Evolutionary conservation across 768 basidiomycete genomes (phyloP), one percentile per base, ranked within the genome.

Genomic region (Pleurotus cornucopiae): DNA sequence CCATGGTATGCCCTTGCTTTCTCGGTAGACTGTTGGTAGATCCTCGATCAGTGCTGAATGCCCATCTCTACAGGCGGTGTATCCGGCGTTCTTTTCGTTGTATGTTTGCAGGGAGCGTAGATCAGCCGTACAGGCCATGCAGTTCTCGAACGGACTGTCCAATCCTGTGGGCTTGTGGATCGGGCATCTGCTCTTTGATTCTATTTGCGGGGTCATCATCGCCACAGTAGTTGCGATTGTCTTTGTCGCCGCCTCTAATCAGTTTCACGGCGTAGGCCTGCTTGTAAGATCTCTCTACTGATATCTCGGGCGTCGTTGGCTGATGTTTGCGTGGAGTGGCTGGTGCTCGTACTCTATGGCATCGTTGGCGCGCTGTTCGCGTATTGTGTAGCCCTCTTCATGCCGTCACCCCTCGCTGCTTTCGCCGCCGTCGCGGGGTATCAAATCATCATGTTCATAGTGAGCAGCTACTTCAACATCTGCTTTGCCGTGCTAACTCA

Each of bases 81-180:
- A 80, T 63, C 88, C 90, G n/a, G 89, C 89, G 2, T 92, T 92
- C 71, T 90, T 83, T 61, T 79, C 87, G 7, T 67, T 92, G 12
- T 92, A 92, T 66, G 88, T 89, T 3, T 83, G 88, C 0, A 77
- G 76, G 58, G 90, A 92, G 64, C 80, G 87, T 7, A 77, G 82
- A 2, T 81, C 84, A 0, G 82, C 83, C 2, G 86, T 91, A 0
- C 88, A 91, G 65, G 86, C 89, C 2, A 92, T 91, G 86, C 89
- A 91, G 63, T 72, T 87, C 37, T 88, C 86, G 37, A 89, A 91
- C 65, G 89, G 89, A 1, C 68, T 91, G 23, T 76, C 83, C 1
- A 75, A 89, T 62, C 84, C 87, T 16, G 66, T 83, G 47, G 88
- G 86, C 2, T 71, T 91, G 44, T 90, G 89, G 88, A 71, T 92